These are phyloP conservation scores for Coemansia sp. DNA, from an alignment of 192 early-diverging fungal species.

Conservation along the genomic window DNA sequence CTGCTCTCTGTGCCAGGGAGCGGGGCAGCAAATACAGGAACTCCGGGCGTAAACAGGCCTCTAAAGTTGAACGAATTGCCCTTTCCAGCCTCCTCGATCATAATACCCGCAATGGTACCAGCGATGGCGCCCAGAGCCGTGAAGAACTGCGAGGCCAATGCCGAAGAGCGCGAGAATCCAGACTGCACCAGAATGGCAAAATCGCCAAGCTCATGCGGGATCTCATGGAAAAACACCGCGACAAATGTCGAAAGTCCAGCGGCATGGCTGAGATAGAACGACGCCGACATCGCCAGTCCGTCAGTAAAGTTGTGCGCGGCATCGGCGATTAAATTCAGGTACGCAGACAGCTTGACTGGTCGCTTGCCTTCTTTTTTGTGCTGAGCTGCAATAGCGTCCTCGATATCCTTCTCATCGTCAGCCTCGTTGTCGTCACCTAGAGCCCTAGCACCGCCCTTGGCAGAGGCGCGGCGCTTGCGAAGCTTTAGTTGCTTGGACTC, in stretches of 20 bases:
- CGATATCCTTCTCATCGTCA: slow-evolving; percentile 48
- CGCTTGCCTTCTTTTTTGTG: slow-evolving; percentile 17
- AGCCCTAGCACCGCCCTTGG: slow-evolving; percentile 9
- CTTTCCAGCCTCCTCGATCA: slow-evolving; percentile 70
- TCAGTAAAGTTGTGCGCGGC: slow-evolving; percentile 87
- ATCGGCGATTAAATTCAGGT: slow-evolving; percentile 82
- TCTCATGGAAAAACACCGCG: slow-evolving; percentile 88
- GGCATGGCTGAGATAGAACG: slow-evolving; percentile 79
- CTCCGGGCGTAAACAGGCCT: slow-evolving; percentile 30
- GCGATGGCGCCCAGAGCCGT: slow-evolving; percentile 81
- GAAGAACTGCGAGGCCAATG: slow-evolving; percentile 78
- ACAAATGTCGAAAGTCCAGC: slow-evolving; percentile 84
- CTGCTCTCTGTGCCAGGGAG: background rate
- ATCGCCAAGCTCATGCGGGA: slow-evolving; percentile 87
- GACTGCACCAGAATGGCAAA: slow-evolving; percentile 86
- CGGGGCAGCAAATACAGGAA: slow-evolving; percentile 44
- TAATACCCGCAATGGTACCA: slow-evolving; percentile 75
- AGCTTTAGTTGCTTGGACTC: slow-evolving; percentile 27
- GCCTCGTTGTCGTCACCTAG: slow-evolving; percentile 42
- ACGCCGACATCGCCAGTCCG: slow-evolving; percentile 81
- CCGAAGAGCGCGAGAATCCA: slow-evolving; percentile 73
- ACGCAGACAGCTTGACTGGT: slow-evolving; percentile 71
- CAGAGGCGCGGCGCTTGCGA: slow-evolving; percentile 30
- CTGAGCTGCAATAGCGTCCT: slow-evolving; percentile 9
- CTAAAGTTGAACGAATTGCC: slow-evolving; percentile 38